Percentiles rank a stretch among this genome's conserved stretches.
Evolutionary conservation across 2,329 filamentous ascomycete genomes (phyloP).

Genomic region (Claviceps maximensis): DNA sequence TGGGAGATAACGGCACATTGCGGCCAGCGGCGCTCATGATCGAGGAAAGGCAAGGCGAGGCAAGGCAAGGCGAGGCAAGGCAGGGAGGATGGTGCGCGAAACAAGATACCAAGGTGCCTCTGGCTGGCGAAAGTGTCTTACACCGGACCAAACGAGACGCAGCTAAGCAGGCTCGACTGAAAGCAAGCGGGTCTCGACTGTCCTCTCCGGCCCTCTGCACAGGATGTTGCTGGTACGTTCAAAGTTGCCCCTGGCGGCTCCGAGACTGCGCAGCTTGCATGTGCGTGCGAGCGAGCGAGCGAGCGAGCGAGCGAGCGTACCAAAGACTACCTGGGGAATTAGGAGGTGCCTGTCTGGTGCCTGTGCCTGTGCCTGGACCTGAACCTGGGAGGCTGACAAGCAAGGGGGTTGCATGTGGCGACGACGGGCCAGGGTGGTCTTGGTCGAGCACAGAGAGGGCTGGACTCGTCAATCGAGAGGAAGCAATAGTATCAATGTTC

Average conservation of each 20-base stretch:
- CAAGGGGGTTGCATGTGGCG: background rate
- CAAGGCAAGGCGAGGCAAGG: slow-evolving; percentile 12
- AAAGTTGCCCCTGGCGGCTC: slow-evolving; percentile 4
- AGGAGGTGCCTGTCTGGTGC: no score
- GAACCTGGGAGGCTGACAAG: no score
- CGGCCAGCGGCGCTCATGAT: slow-evolving; percentile 52
- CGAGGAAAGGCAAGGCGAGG: slow-evolving; percentile 10
- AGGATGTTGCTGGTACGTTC: background rate
- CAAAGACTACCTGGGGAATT: background rate
- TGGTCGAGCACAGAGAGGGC: background rate
- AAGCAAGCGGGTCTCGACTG: slow-evolving; percentile 1
- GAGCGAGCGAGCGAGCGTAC: background rate
- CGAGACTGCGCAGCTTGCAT: slow-evolving; percentile 3
- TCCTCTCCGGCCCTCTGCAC: no score
- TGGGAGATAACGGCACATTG: slow-evolving; percentile 67
- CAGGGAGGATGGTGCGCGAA: slow-evolving; percentile 10
- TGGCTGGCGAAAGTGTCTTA: slow-evolving; percentile 9
- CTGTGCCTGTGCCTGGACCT: background rate
- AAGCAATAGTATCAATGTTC: background rate
- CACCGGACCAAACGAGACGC: slow-evolving; percentile 9
- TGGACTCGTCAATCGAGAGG: no score
- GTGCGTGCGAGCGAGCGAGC: background rate
- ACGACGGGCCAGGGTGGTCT: background rate
- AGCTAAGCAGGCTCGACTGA: slow-evolving; percentile 4
- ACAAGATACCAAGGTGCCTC: slow-evolving; percentile 4